phyloP scores from a whole-genome alignment of 192 early-diverging fungal genomes.

The Coemansia sp. region DNA sequence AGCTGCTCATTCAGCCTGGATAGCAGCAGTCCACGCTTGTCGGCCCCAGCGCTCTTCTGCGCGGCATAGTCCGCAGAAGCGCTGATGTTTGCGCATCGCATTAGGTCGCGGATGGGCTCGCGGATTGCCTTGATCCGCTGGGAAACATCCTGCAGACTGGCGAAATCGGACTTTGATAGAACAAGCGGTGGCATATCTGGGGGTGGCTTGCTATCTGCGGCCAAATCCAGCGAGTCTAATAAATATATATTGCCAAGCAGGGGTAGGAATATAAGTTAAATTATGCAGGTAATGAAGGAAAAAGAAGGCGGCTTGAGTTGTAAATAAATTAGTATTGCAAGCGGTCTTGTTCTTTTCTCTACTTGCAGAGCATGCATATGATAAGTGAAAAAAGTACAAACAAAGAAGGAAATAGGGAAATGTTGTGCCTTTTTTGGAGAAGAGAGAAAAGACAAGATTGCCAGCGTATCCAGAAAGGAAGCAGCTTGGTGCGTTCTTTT shows the following conservation, averaged over 20 bases:
- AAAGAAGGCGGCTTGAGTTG: not conserved
- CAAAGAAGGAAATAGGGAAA: not conserved
- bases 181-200: conserved; percentile 6
- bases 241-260: not conserved
- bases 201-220: conserved; percentile 7
- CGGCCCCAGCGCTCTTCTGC: not conserved
- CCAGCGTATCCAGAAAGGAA: conserved; percentile 4
- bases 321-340: conserved; percentile 8
- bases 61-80: not conserved
- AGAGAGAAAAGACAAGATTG: conserved; percentile 4
- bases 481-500: not conserved
- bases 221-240: conserved; percentile 2
- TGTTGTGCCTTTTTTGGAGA: not conserved
- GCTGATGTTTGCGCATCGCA: conserved; percentile 20
- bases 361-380: not conserved
- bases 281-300: conserved; percentile 2
- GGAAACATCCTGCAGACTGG: conserved; percentile 33
- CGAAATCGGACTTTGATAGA: conserved; percentile 30
- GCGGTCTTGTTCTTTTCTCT: conserved; percentile 1
- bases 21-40: conserved; percentile 7
- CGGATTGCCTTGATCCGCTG: conserved; percentile 34
- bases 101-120: conserved; percentile 46
- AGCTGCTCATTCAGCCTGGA: conserved; percentile 36
- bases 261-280: not conserved
- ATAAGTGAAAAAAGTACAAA: not conserved